Base-by-base conservation (phyloP, 495 filamentous ascomycete species). In the Articulospora tetracladia region DNA sequence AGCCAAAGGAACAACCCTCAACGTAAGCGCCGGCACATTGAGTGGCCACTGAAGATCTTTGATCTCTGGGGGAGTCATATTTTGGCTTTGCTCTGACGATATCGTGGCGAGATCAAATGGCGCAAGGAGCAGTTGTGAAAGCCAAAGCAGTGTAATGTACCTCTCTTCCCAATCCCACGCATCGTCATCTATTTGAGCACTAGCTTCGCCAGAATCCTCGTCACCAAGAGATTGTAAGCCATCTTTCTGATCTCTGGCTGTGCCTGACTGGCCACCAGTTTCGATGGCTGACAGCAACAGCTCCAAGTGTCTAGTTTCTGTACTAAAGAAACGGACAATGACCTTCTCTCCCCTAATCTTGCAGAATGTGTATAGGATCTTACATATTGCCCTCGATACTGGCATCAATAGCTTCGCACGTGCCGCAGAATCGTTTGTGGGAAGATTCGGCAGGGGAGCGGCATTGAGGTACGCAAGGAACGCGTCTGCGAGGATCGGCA, bases 331-430 rank as follows among this genome's bases (percentile, higher is more conserved):
- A 24, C 91, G 79, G 55, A 87, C 85, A 61, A 98, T 89, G 20
- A 98, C 88, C 67, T 98, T 98, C 69, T 91, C 85, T 24, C 94
- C 94, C 50, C 94, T 83, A 57, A 98, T 85, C 70, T 99, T 99
- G 80, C 92, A 97, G 57, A 98, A 85, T 0, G 87, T 89, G 71
- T 97, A 97, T 15, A 99, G 74, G 15, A 98, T 73, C 60, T 78
- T 83, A 70, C 86, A 88, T 52, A 96, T 82, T 23, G 89, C 91
- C 56, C 82, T 82, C 15, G 86, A 83, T 4, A 91, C 71, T 0
- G 88, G 79, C 57, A 76, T 73, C 1, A 83, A 63, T 70, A 86
- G 62, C 58, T 71, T 65, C 53, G 74, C 70, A 72, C 69, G 78
- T 69, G 54, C 70, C 64, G 32, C 69, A 62, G 68, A 77, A 15